A percentile compares a stretch with the other conserved stretches of the same genome.
Conservation (phyloP, 2,329 filamentous ascomycete genomes). For the Penicillium nordicum region DNA sequence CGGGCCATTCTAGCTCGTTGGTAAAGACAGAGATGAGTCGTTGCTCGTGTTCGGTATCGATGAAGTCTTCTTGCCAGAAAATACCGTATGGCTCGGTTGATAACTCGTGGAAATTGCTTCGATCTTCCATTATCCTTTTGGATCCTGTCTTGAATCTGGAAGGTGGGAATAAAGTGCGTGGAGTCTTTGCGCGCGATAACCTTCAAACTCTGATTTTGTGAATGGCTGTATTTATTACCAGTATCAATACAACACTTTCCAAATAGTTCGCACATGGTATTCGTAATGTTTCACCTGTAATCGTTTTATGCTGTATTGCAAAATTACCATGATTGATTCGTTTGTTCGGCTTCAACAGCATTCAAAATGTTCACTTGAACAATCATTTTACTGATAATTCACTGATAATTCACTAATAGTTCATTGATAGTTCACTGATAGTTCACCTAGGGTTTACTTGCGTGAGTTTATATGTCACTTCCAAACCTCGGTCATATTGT, state of each 20-base stretch:
- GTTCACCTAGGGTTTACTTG: too few relatives aligned
- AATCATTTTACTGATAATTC: not conserved
- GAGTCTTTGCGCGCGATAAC: not conserved
- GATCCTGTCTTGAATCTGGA: not conserved
- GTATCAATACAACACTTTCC: not conserved
- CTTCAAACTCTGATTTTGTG: slow-evolving; percentile 7
- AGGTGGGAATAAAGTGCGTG: not conserved
- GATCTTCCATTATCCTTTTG: not conserved
- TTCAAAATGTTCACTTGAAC: not conserved
- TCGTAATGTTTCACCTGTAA: not conserved
- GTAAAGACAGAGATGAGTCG: slow-evolving; percentile 46
- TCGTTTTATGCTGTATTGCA: not conserved
- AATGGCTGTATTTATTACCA: not conserved
- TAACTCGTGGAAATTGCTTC: slow-evolving; percentile 21
- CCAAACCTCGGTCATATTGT: not conserved
- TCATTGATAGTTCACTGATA: not conserved
- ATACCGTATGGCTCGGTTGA: slow-evolving; percentile 27
- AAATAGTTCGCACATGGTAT: fast-evolving
- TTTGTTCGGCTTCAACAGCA: not conserved
- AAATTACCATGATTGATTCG: not conserved
- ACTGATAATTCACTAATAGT: too few relatives aligned
- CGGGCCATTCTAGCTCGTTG: slow-evolving; percentile 48
- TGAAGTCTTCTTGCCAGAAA: slow-evolving; percentile 48
- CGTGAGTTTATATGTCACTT: not conserved
- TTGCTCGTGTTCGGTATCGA: slow-evolving; percentile 46